phyloP scores from a whole-genome alignment of 257 asterid genomes.

The Scutellaria baicalensis region DNA sequence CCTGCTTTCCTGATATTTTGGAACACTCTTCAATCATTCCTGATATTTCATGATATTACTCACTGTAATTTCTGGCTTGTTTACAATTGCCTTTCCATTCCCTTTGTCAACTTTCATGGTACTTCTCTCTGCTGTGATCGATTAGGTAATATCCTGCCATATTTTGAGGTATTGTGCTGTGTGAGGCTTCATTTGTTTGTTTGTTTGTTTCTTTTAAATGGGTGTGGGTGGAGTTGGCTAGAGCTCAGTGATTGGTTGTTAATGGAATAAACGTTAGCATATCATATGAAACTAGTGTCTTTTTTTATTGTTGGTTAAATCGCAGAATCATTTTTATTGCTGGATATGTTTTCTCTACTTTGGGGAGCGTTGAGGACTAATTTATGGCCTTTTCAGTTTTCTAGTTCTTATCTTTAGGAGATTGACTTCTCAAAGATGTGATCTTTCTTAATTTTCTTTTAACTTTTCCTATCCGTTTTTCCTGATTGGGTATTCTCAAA shows the following conservation, averaged over 20 bases:
- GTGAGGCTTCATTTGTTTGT: not conserved
- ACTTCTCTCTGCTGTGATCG: constrained; percentile 5
- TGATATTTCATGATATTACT: constrained; percentile 7
- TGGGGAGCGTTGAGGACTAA: not conserved
- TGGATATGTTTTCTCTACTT: not conserved
- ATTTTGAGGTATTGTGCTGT: not conserved
- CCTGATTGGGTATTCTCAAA: not conserved
- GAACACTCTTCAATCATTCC: too few species aligned
- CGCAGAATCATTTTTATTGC: not conserved
- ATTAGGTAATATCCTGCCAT: not conserved
- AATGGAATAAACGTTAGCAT: too few species aligned
- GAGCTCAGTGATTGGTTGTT: too few species aligned
- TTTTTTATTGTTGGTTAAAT: too few species aligned
- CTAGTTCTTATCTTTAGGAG: not conserved
- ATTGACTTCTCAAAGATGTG: too few species aligned
- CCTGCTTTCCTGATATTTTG: too few species aligned
- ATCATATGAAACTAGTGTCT: too few species aligned
- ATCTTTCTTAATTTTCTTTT: too few species aligned
- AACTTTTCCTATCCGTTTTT: not conserved
- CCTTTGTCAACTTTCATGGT: constrained; percentile 88
- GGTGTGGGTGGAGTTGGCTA: too few species aligned
- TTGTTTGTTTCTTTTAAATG: too few species aligned
- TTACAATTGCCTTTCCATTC: constrained; percentile 38
- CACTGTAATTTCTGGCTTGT: constrained; percentile 6
- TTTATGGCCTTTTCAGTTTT: not conserved